Conservation (phyloP, 2,329 filamentous ascomycete species). For the Talaromyces sp. region DNA sequence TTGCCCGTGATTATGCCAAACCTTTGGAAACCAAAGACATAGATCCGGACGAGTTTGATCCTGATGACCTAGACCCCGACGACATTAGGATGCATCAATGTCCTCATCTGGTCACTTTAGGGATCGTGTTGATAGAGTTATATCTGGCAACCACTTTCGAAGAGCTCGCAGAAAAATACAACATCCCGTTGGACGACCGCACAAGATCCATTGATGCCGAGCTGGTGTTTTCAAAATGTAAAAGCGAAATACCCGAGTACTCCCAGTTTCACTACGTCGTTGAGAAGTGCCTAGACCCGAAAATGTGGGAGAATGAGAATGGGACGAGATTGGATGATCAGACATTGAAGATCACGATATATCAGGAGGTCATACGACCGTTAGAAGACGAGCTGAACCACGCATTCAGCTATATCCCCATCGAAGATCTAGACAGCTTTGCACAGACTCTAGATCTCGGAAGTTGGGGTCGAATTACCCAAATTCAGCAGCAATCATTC, state of each 20-base stretch:
- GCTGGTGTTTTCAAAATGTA: constrained; percentile 13
- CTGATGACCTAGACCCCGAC: constrained; percentile 14
- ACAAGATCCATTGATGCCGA: constrained; percentile 4
- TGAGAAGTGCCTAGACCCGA: constrained; percentile 16
- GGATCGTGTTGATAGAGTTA: constrained; percentile 17
- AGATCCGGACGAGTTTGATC: not conserved
- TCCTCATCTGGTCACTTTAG: constrained; percentile 17
- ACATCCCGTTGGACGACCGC: constrained; percentile 4
- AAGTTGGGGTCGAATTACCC: constrained; percentile 12
- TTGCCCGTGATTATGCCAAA: not conserved
- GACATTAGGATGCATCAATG: constrained; percentile 10
- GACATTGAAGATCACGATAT: constrained; percentile 7
- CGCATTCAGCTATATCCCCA: constrained; percentile 15
- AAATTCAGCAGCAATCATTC: not conserved
- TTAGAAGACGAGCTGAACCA: constrained; percentile 18
- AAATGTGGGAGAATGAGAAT: constrained; percentile 11
- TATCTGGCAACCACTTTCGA: constrained; percentile 13
- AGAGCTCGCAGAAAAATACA: constrained; percentile 5
- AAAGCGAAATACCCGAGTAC: constrained; percentile 11
- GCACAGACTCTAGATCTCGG: constrained; percentile 13
- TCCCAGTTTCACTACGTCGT: constrained; percentile 13
- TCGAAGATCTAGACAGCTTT: constrained; percentile 16
- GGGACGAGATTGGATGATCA: constrained; percentile 12
- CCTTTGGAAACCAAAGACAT: not conserved
- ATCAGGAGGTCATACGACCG: constrained; percentile 11